Evolutionary conservation across 331 rosid species (phyloP).

Genomic region (Arachis monticola): DNA sequence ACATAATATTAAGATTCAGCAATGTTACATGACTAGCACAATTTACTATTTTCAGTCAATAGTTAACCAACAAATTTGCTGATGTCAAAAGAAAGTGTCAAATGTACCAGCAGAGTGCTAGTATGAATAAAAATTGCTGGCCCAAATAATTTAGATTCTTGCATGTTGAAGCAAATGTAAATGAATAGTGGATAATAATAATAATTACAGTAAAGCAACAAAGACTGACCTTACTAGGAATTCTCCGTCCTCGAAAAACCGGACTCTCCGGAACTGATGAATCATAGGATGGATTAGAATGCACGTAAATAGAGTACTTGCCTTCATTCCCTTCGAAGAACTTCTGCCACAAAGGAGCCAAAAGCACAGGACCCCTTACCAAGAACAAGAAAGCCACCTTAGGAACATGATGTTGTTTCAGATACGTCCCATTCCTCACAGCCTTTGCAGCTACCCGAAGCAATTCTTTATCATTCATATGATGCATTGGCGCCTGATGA

Average conservation of each 20-base stretch:
- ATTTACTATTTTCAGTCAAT: no score
- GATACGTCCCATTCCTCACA: conserved; percentile 55
- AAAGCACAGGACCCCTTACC: conserved; percentile 57
- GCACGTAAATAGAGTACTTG: conserved; percentile 72
- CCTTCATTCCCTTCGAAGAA: conserved; percentile 75
- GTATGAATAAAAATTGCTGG: no score
- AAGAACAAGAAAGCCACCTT: conserved; percentile 89
- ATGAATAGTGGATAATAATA: background rate
- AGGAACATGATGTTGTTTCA: conserved; percentile 56
- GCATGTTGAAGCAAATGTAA: background rate
- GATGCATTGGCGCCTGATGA: conserved; percentile 39
- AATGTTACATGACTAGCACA: no score
- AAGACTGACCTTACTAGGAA: conserved; percentile 79
- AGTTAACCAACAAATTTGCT: no score
- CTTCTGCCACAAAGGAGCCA: conserved; percentile 76
- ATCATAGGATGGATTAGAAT: conserved; percentile 74
- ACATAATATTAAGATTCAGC: no score
- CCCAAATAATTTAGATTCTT: no score
- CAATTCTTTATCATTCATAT: conserved; percentile 67
- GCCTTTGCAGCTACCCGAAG: conserved; percentile 81
- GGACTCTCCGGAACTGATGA: conserved; percentile 55
- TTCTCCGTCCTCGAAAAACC: conserved; percentile 68
- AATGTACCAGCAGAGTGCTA: no score
- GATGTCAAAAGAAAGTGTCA: no score
- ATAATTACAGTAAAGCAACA: background rate